Evolutionary conservation across 2,329 filamentous ascomycete species (phyloP), one percentile per base, ranked within the genome.

Genomic region (Biscogniauxia marginata): DNA sequence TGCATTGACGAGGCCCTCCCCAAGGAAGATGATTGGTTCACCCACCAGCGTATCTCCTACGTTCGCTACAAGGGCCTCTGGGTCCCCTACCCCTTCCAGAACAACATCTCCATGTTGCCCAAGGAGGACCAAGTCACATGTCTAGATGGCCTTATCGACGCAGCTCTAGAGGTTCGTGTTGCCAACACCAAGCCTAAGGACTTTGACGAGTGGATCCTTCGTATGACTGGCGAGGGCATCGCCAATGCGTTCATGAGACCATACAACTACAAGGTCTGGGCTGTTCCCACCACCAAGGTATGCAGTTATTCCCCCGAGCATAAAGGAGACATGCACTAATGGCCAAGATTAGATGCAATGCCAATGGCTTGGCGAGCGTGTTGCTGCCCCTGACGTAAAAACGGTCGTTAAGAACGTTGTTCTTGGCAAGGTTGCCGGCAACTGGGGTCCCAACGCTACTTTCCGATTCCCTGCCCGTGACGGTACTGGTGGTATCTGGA

Each of bases 231-330:
- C 69, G 80, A 85, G 68, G 93, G 93, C 68, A 84, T 99, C 70
- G 93, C 93, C 65, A 87, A 99, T 75, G 83, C 93, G 68, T 99
- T 99, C 85, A 99, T 99, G 95, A 85, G 95, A 69, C 95, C 95
- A 53, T 99, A 99, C 84, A 99, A 99, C 86, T 99, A 88, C 87
- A 99, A 99, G 82, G 95, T 99, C 73, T 99, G 95, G 95, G 95
- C 95, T 61, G 93, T 98, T 68, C 95, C 95, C 57, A 97, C 93
- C 55, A 96, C 89, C 66, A 96, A 96, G 87, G 91, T 96, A 83
- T 69, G 82, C 49, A 49, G 16, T 16, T 20, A 4, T 21, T 7
- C 8, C 34, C 9, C 25, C 23, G 39, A 3, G 24, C 20, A 45
- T 48, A 9, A n/a, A 30, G 3, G 16, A 2, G 7, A 44, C 2